Evolutionary conservation across 768 basidiomycete genomes (phyloP).

Genomic region (Lepiota venenata): DNA sequence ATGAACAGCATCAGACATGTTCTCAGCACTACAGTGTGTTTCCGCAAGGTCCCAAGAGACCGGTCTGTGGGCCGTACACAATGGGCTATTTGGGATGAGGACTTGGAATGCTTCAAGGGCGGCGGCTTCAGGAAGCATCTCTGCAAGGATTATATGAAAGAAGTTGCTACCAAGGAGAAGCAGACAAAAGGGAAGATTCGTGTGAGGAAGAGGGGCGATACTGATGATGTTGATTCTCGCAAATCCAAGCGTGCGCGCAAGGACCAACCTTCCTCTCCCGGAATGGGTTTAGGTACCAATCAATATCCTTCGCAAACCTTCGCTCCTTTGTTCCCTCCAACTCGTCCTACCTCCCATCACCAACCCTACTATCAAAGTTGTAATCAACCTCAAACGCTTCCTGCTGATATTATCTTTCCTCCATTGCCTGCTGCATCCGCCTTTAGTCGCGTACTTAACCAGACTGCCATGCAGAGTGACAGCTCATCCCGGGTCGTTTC

Average conservation of each 20-base stretch:
- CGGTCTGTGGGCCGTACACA: constrained; percentile 76
- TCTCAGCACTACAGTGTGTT: constrained; percentile 87
- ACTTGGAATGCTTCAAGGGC: constrained; percentile 77
- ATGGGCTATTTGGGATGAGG: constrained; percentile 86
- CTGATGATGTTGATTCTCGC: constrained; percentile 31
- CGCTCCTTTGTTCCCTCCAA: constrained; percentile 46
- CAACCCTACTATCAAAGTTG: constrained; percentile 74
- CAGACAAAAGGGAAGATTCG: constrained; percentile 29
- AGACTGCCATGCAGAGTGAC: constrained; percentile 3
- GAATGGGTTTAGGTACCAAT: constrained; percentile 18
- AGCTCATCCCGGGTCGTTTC: constrained; percentile 12
- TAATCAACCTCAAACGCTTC: constrained; percentile 37
- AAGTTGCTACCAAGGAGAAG: constrained; percentile 32
- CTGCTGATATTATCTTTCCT: constrained; percentile 71
- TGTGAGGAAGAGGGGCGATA: constrained; percentile 31
- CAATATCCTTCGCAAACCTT: constrained; percentile 22
- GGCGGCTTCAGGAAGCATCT: constrained; percentile 77
- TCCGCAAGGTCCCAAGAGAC: constrained; percentile 81
- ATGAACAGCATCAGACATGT: constrained; percentile 99
- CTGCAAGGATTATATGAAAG: constrained; percentile 44
- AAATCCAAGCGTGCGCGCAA: constrained; percentile 49
- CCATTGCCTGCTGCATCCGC: constrained; percentile 54
- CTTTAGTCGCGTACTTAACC: constrained; percentile 17
- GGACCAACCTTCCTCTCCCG: constrained; percentile 23
- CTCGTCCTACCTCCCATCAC: constrained; percentile 57